phyloP scores from a whole-genome alignment of 2,329 filamentous ascomycete species.

The Talaromyces sp. region DNA sequence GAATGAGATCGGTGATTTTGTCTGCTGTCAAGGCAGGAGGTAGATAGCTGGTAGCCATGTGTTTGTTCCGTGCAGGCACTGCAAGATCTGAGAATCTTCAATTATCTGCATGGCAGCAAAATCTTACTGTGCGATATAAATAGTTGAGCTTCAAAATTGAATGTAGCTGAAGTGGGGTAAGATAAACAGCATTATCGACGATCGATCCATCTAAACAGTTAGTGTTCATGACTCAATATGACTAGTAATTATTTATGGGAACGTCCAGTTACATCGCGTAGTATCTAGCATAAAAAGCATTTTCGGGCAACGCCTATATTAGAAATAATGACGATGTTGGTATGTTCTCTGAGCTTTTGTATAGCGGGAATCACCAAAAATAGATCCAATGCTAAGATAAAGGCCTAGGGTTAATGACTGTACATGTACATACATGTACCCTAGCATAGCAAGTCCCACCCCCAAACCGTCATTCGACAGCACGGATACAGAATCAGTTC shows the following conservation, averaged over 20 bases:
- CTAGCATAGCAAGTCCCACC: not conserved
- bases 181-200: not conserved
- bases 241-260: not conserved
- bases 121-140: not conserved
- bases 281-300: not conserved
- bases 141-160: not conserved
- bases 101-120: not conserved
- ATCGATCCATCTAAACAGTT: not conserved
- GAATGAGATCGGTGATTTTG: constrained; percentile 2
- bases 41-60: constrained; percentile 11
- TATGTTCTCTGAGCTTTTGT: not conserved
- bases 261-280: not conserved
- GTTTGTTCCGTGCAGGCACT: not conserved
- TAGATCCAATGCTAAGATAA: too few species aligned
- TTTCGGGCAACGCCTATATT: not conserved
- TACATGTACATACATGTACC: too few species aligned
- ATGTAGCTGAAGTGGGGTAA: not conserved
- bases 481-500: not conserved
- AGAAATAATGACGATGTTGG: not conserved
- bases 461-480: not conserved
- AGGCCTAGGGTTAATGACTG: too few species aligned
- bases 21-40: constrained; percentile 9
- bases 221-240: not conserved
- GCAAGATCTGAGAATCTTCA: not conserved
- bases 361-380: not conserved